Conservation (phyloP, 768 basidiomycete genomes). For the Gloeopeniophorella convolvens region DNA sequence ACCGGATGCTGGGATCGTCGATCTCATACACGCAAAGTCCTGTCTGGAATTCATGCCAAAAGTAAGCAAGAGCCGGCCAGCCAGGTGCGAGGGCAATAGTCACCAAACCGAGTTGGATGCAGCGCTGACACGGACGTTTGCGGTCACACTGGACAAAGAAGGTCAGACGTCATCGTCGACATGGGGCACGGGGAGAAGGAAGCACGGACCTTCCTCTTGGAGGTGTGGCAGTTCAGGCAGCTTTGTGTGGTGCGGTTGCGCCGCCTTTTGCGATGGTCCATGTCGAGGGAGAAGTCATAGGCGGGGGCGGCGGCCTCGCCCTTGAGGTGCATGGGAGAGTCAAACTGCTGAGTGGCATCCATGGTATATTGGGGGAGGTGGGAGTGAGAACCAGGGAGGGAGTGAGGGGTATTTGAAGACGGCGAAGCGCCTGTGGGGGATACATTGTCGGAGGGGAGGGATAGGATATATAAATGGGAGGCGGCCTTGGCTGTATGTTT, state of each 20-base stretch:
- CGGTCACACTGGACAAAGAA: slow-evolving; percentile 65
- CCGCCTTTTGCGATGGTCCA: slow-evolving; percentile 75
- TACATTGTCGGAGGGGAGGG: slow-evolving; percentile 3
- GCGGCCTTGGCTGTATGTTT: not conserved
- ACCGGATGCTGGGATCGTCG: slow-evolving; percentile 82
- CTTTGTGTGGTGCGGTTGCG: slow-evolving; percentile 91
- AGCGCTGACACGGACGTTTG: slow-evolving; percentile 85
- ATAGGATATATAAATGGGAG: slow-evolving; percentile 3
- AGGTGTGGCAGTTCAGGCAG: slow-evolving; percentile 84
- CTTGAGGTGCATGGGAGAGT: slow-evolving; percentile 35
- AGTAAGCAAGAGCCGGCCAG: slow-evolving; percentile 1
- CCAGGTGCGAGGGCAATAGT: slow-evolving; percentile 16
- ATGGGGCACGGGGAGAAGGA: not conserved
- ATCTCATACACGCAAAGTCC: slow-evolving; percentile 95
- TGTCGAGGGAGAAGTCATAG: slow-evolving; percentile 50
- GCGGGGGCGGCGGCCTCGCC: slow-evolving; percentile 27
- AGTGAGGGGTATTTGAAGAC: slow-evolving; percentile 17
- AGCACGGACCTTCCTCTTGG: slow-evolving; percentile 75
- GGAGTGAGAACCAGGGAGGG: slow-evolving; percentile 3
- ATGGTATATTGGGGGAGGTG: slow-evolving; percentile 13
- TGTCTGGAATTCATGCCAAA: slow-evolving; percentile 42
- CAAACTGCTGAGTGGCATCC: slow-evolving; percentile 32
- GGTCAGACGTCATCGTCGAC: slow-evolving; percentile 13
- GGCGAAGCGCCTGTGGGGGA: slow-evolving; percentile 9
- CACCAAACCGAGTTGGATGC: slow-evolving; percentile 85